Evolutionary conservation across 2,329 filamentous ascomycete genomes (phyloP), one percentile per base, ranked within the genome.

Genomic region (Aspergillus bombycis): DNA sequence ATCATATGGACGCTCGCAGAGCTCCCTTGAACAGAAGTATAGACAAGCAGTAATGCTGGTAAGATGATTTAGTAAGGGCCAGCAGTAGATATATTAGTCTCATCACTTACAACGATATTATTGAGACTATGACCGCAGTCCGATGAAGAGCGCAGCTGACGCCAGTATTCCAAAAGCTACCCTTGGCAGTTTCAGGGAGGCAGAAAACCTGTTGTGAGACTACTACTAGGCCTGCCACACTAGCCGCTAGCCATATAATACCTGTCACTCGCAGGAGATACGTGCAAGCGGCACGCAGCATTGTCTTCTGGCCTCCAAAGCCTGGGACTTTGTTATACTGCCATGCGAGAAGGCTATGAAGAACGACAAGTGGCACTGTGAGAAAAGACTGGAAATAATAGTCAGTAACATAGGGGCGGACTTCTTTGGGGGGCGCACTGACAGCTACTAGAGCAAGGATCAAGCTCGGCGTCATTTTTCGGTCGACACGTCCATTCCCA

Each of bases 341-440:
- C 75, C 76, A 78, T 4, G 77, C 76, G 38, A 79, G 72, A n/a
- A 79, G 66, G 26, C 76, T 77, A 53, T 79, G 77, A 7, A 80
- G 66, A 28, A 68, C 67, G 19, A 77, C 70, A 28, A 79, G 72
- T 1, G 76, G 75, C 1, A 79, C 68, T 0, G 77, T 76, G n/a
- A 77, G 65, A 32, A 77, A 75, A 3, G 75, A 76, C 76, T 79
- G 46, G 23, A 19, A 8, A n/a, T 43, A 43, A n/a, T 26, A 38
- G 41, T 63, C 12, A 63, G 58, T 7, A 36, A 50, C 3, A 45
- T n/a, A 28, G 4, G 4, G 12, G 12, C 21, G 30, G 19, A 34
- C 1, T 23, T 26, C 11, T 10, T 16, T 5, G 14, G n/a, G 46
- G n/a, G 50, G 4, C 19, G 32, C 16, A 52, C 77, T 62, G 72